Percentiles rank a stretch among this genome's conserved stretches.
phyloP scores from a whole-genome alignment of 805 yeast species.

The Hagleromyces aurorensis region DNA sequence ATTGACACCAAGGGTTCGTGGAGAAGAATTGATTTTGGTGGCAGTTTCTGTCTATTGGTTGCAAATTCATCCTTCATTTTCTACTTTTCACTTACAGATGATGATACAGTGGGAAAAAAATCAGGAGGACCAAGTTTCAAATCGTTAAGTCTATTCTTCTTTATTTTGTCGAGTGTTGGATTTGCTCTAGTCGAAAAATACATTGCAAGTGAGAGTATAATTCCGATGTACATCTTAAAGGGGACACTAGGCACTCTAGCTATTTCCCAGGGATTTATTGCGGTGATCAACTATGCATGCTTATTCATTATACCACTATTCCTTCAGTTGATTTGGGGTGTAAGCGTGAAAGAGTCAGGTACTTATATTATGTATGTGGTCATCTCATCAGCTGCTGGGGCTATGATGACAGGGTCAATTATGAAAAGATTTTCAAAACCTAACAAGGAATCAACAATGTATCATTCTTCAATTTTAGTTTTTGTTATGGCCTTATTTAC shows the following conservation, averaged over 20 bases:
- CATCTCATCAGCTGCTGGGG: constrained; percentile 34
- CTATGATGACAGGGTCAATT: constrained; percentile 33
- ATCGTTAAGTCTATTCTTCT: constrained; percentile 5
- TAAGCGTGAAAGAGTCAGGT: constrained; percentile 35
- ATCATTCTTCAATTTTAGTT: constrained; percentile 14
- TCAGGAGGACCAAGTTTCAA: constrained; percentile 7
- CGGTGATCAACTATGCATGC: constrained; percentile 31
- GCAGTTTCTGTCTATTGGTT: constrained; percentile 32
- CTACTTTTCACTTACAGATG: constrained; percentile 26
- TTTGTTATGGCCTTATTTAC: constrained; percentile 12
- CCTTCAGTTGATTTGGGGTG: constrained; percentile 37
- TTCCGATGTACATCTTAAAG: constrained; percentile 34
- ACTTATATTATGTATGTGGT: constrained; percentile 36
- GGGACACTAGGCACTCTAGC: constrained; percentile 36
- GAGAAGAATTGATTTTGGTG: constrained; percentile 35
- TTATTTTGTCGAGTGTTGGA: constrained; percentile 10
- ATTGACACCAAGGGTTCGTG: constrained; percentile 28
- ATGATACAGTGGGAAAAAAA: constrained; percentile 2
- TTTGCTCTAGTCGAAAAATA: constrained; percentile 33
- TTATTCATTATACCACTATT: constrained; percentile 36
- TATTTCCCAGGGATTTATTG: constrained; percentile 32
- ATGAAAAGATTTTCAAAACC: constrained; percentile 19
- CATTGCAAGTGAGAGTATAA: constrained; percentile 33
- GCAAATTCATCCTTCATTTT: constrained; percentile 32
- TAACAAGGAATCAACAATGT: constrained; percentile 18